These are phyloP conservation scores for Miscanthus lutarioriparius DNA, from an alignment of 176 grass and related monocot species.

Conservation along the genomic window DNA sequence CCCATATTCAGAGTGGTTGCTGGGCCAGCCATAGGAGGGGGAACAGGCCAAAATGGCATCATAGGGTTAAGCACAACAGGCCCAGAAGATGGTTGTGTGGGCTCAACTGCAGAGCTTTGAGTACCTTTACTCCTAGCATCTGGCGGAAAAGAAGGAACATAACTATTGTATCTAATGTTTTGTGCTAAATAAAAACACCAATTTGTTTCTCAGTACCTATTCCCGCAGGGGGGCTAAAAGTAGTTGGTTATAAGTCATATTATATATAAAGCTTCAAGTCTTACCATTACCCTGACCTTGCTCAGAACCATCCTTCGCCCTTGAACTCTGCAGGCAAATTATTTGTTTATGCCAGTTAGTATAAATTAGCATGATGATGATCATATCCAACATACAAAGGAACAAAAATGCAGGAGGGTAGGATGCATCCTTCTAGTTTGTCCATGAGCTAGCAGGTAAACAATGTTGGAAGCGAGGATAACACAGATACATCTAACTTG, in stretches of 20 bases:
- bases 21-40: slow-evolving; percentile 55
- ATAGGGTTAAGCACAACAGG: slow-evolving; percentile 63
- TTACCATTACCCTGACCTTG: slow-evolving; percentile 47
- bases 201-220: slow-evolving; percentile 20
- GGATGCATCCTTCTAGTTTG: slow-evolving; percentile 27
- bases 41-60: slow-evolving; percentile 56
- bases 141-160: slow-evolving; percentile 25
- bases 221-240: background rate
- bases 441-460: slow-evolving; percentile 17
- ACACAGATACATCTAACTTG: slow-evolving; percentile 11
- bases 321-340: slow-evolving; percentile 52
- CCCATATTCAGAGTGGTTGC: slow-evolving; percentile 47
- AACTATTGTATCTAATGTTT: slow-evolving; percentile 7
- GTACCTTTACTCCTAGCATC: slow-evolving; percentile 48
- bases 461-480: background rate
- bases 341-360: slow-evolving; percentile 15
- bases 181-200: slow-evolving; percentile 10
- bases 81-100: slow-evolving; percentile 44
- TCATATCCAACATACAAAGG: slow-evolving; percentile 27
- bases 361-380: slow-evolving; percentile 20
- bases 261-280: slow-evolving; percentile 1
- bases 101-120: slow-evolving; percentile 37
- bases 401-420: slow-evolving; percentile 6
- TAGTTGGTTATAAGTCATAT: background rate
- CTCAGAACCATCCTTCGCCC: slow-evolving; percentile 55